Evolutionary conservation across 441 rosid species (phyloP), one percentile per base, ranked within the genome.

Genomic region (Bocquillonia castaneifolia): DNA sequence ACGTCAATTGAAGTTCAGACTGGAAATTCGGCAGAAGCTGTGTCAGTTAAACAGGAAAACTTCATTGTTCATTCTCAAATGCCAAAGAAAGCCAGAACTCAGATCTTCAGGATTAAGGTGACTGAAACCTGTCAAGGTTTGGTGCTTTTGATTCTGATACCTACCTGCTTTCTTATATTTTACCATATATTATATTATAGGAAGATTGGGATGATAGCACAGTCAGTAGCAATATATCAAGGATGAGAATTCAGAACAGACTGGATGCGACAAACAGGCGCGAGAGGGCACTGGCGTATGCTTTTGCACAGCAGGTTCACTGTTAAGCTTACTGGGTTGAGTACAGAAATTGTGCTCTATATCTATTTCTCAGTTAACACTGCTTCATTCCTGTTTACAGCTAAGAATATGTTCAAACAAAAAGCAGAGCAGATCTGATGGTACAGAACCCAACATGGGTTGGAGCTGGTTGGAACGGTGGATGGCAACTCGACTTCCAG

Each of bases 191-290:
- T 62, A 58, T 28, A 57, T 32, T 44, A 72, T 81, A 87, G 92
- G 90, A 89, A 78, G 94, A 86, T n/a, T 86, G 97, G 96, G 94
- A 93, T 66, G 96, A 90, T 72, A 87, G 98, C 84, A 90, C 91
- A n/a, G 84, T 87, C 65, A 87, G 90, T 66, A 92, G 91, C 81
- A 88, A 81, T 59, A 74, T 83, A 64, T 74, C 88, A 1, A 82
- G 79, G 76, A 78, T 80, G 77, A 88, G 96, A 79, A 78, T 81
- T 68, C 88, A 86, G 82, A 82, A 68, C 82, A 79, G 85, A 66
- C 73, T 86, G 26, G 96, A 88, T 80, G 96, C 92, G 42, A 83
- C 79, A 72, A 88, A 89, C 17, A 78, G 91, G 72, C 89, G 94
- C 0, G 96, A 90, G 70, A 83, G 96, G 69, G 94, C 98, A 45